A percentile compares a stretch with the other conserved stretches of the same genome.
phyloP scores from a whole-genome alignment of 78 protist genomes.

The Cavenderia fasciculata region DNA sequence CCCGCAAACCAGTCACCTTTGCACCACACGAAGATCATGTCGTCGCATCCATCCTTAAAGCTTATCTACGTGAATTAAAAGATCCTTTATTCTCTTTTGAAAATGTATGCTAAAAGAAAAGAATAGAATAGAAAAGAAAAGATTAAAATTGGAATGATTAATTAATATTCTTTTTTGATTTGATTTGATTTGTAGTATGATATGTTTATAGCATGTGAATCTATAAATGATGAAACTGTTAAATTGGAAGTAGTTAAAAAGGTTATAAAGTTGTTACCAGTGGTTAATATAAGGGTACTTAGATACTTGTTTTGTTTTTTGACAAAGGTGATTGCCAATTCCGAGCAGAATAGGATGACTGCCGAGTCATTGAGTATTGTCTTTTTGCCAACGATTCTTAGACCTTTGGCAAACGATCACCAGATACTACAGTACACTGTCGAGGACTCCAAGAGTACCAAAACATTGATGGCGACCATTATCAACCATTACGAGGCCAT shows the following conservation, averaged over 20 bases:
- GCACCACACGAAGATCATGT: constrained; percentile 61
- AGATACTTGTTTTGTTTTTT: constrained; percentile 45
- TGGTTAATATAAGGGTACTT: constrained; percentile 2
- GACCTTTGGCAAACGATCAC: constrained; percentile 69
- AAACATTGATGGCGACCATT: constrained; percentile 56
- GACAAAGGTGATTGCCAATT: constrained; percentile 42
- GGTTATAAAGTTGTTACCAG: constrained; percentile 43
- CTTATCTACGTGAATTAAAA: constrained; percentile 51
- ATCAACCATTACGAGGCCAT: constrained; percentile 38
- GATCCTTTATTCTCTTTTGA: constrained; percentile 61
- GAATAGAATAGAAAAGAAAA: no score
- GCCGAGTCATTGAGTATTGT: constrained; percentile 65
- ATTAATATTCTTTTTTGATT: not conserved
- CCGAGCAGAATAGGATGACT: constrained; percentile 45
- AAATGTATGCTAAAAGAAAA: no score
- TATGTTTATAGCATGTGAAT: constrained; percentile 77
- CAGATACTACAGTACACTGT: constrained; percentile 62
- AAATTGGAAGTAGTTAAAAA: constrained; percentile 57
- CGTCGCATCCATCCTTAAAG: constrained; percentile 57
- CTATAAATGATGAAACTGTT: constrained; percentile 43
- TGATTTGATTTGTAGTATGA: constrained; percentile 19
- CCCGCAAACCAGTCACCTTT: constrained; percentile 36
- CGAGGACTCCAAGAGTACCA: constrained; percentile 59
- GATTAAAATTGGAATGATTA: not conserved
- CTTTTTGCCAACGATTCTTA: constrained; percentile 64